Conservation (phyloP, 176 grass and related monocot genomes). For the Puccinellia tenuiflora region DNA sequence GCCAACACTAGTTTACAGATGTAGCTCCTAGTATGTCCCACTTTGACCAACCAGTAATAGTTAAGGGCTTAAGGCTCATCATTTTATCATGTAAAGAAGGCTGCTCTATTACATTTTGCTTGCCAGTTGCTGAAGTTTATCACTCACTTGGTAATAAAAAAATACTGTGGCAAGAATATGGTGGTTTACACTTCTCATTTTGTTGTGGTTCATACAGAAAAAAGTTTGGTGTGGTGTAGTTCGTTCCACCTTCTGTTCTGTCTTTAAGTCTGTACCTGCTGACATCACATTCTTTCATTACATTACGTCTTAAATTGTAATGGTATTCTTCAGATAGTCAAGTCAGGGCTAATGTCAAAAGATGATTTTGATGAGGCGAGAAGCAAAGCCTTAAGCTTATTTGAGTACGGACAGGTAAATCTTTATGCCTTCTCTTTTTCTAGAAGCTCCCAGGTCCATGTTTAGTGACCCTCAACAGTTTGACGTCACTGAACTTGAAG, state of each 20-base stretch:
- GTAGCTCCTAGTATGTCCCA: neutral
- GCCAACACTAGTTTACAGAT: neutral
- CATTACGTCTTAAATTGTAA: constrained; percentile 17
- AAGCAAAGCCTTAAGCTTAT: constrained; percentile 78
- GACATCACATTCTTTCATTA: neutral
- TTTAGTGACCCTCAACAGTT: neutral
- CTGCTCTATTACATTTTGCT: neutral
- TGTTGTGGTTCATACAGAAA: neutral
- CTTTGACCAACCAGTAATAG: neutral
- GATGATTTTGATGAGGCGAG: constrained; percentile 82
- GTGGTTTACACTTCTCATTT: neutral
- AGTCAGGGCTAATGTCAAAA: constrained; percentile 75
- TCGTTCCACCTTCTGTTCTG: neutral
- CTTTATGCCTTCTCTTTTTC: neutral
- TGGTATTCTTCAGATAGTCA: constrained; percentile 57
- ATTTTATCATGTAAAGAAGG: neutral
- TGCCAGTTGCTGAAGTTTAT: neutral
- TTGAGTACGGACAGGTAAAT: constrained; percentile 80
- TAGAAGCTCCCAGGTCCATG: constrained; percentile 3
- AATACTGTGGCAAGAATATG: neutral
- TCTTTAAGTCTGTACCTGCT: neutral
- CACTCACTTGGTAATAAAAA: neutral
- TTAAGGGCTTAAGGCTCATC: neutral
- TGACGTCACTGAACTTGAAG: neutral
- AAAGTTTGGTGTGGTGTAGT: neutral